Evolutionary conservation across 2,329 filamentous ascomycete genomes (phyloP).

Genomic region (Torrubiella hemipterigena): DNA sequence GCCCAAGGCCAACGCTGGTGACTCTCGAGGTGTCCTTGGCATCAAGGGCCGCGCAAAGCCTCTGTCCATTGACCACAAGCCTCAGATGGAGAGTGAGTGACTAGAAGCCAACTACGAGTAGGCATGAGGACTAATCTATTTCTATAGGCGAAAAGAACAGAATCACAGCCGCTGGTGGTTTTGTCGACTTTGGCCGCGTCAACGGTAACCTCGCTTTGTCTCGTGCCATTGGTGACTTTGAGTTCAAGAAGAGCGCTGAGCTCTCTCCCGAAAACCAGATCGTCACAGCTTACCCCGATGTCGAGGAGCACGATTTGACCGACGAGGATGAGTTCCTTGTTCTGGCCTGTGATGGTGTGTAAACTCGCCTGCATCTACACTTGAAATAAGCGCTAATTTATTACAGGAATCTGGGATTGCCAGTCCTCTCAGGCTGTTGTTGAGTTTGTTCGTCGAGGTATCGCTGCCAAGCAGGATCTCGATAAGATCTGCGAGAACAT

Average conservation of each 20-base stretch:
- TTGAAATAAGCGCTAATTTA: no score
- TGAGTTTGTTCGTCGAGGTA: slow-evolving; percentile 92
- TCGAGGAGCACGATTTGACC: slow-evolving; percentile 78
- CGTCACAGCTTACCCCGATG: slow-evolving; percentile 91
- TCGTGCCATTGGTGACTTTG: slow-evolving; percentile 95
- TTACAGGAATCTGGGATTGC: slow-evolving; percentile 96
- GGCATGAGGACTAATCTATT: neutral
- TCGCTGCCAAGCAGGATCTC: slow-evolving; percentile 90
- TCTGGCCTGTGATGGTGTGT: slow-evolving; percentile 80
- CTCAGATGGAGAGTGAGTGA: slow-evolving; percentile 87
- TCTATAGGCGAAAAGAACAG: slow-evolving; percentile 78
- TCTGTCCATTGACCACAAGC: slow-evolving; percentile 98
- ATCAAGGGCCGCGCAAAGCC: slow-evolving; percentile 97
- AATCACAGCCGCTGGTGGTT: slow-evolving; percentile 90
- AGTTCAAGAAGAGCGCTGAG: slow-evolving; percentile 99
- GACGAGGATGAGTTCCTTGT: slow-evolving; percentile 95
- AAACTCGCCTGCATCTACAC: no score
- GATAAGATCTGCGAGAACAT: slow-evolving; percentile 98
- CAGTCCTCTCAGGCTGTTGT: slow-evolving; percentile 96
- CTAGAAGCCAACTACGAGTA: slow-evolving; percentile 7
- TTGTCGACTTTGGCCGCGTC: slow-evolving; percentile 96
- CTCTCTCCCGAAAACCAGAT: slow-evolving; percentile 97
- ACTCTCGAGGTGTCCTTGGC: slow-evolving; percentile 87
- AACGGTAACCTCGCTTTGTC: slow-evolving; percentile 96
- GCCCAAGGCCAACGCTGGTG: slow-evolving; percentile 81